A percentile compares a stretch with the other conserved stretches of the same genome.
phyloP scores from a whole-genome alignment of 768 basidiomycete genomes.

The Leccinum disarticulatum region DNA sequence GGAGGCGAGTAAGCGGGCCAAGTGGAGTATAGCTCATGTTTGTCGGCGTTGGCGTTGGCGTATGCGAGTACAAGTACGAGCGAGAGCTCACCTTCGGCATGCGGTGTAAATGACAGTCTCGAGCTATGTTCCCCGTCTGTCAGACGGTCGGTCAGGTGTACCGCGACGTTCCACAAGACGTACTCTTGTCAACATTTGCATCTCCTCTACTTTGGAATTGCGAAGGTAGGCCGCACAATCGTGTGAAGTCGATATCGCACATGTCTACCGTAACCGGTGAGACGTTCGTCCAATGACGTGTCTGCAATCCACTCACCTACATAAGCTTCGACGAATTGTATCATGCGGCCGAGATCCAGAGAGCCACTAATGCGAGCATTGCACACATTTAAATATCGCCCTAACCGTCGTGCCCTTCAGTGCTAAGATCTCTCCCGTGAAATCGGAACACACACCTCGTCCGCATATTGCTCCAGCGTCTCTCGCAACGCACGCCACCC shows the following conservation, averaged over 20 bases:
- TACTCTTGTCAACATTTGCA: conserved; percentile 57
- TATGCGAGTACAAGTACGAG: no score
- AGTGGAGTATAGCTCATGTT: no score
- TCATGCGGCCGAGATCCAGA: conserved; percentile 44
- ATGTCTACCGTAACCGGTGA: conserved; percentile 45
- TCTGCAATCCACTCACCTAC: conserved; percentile 49
- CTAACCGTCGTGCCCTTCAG: conserved; percentile 36
- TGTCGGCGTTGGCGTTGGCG: no score
- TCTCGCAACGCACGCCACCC: conserved; percentile 58
- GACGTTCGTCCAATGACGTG: not conserved
- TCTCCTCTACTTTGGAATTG: conserved; percentile 51
- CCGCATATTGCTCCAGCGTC: conserved; percentile 59
- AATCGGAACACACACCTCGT: conserved; percentile 45
- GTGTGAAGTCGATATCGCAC: conserved; percentile 60
- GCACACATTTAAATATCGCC: conserved; percentile 83
- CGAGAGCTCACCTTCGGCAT: conserved; percentile 73
- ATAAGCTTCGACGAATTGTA: conserved; percentile 72
- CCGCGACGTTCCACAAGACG: conserved; percentile 6
- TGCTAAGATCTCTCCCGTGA: not conserved
- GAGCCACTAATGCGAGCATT: conserved; percentile 63
- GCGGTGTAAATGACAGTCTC: conserved; percentile 70
- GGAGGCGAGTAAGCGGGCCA: no score
- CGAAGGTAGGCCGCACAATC: conserved; percentile 74
- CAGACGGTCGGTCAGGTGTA: not conserved
- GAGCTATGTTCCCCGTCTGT: conserved; percentile 46